Conservation (phyloP, 495 filamentous ascomycete species). For the Aspergillus conjunctus region DNA sequence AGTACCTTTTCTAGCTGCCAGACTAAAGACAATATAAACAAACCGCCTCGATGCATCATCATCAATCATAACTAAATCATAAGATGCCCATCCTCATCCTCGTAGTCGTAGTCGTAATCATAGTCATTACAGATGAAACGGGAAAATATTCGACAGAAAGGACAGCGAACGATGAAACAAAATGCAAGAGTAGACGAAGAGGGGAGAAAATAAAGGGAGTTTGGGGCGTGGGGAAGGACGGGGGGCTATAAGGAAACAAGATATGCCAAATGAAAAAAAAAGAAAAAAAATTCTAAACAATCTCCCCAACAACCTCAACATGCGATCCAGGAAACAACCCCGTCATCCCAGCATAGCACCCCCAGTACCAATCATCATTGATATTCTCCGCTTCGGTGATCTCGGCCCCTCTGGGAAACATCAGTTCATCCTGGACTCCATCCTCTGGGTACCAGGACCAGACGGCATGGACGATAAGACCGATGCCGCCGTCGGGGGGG, state of each 20-base stretch:
- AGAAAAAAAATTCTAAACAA: constrained; percentile 22
- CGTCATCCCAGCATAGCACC: constrained; percentile 71
- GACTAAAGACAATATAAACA: not conserved
- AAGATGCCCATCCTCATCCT: constrained; percentile 7
- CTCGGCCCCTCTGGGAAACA: constrained; percentile 81
- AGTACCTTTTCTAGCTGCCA: not conserved
- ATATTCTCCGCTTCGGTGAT: constrained; percentile 77
- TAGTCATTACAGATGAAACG: not conserved
- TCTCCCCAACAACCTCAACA: constrained; percentile 53
- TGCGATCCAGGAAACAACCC: constrained; percentile 78
- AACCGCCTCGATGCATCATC: not conserved
- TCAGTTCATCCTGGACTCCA: constrained; percentile 68
- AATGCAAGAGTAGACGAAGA: not conserved
- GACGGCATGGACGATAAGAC: constrained; percentile 58
- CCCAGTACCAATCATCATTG: constrained; percentile 85
- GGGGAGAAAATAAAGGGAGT: not conserved
- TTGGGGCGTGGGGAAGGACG: not conserved
- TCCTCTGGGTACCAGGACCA: constrained; percentile 75
- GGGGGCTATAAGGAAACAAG: not conserved
- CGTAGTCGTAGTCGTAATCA: constrained; percentile 6
- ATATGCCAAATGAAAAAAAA: constrained; percentile 8
- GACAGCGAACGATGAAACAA: not conserved
- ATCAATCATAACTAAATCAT: not conserved
- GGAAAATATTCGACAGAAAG: not conserved
- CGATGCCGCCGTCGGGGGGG: constrained; percentile 71